Evolutionary conservation across 2,329 filamentous ascomycete genomes (phyloP).

Genomic region (Aspergillus piperis): DNA sequence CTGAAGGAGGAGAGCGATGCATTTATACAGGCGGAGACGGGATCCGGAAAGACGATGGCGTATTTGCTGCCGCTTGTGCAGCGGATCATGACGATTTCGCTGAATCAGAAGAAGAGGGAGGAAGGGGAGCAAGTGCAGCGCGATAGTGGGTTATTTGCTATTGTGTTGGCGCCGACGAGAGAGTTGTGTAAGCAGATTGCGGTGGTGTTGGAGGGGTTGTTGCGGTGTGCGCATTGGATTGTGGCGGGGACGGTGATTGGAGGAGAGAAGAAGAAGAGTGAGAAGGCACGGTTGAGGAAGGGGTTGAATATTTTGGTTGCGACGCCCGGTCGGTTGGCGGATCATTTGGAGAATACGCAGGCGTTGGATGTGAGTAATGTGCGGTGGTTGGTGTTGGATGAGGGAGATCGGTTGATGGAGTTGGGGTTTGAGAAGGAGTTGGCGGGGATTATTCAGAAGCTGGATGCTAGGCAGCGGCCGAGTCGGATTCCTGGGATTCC

Average conservation of each 20-base stretch:
- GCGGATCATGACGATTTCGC: conserved; percentile 74
- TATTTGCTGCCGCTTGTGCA: conserved; percentile 93
- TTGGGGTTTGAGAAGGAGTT: conserved; percentile 95
- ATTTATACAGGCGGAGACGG: conserved; percentile 95
- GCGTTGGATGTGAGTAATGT: conserved; percentile 85
- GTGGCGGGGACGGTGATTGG: conserved; percentile 83
- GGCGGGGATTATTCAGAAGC: conserved; percentile 77
- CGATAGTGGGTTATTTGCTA: conserved; percentile 87
- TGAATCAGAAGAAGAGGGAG: conserved; percentile 15
- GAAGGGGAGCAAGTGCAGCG: conserved; percentile 61
- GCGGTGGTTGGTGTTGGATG: conserved; percentile 90
- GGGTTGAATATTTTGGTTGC: conserved; percentile 95
- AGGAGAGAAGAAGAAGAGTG: conserved; percentile 73
- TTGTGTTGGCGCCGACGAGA: conserved; percentile 89
- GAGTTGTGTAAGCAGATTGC: conserved; percentile 95
- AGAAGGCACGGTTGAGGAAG: conserved; percentile 91
- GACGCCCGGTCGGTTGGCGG: conserved; percentile 84
- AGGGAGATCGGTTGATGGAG: conserved; percentile 98
- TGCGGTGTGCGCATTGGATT: conserved; percentile 90
- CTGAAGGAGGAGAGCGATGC: conserved; percentile 81
- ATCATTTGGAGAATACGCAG: conserved; percentile 91
- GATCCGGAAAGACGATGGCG: conserved; percentile 95
- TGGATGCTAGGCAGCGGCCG: conserved; percentile 67
- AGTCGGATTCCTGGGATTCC: conserved; percentile 66
- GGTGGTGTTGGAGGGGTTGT: conserved; percentile 77